Percentiles rank a stretch among this genome's conserved stretches.
Evolutionary conservation across 352 stramenopile genomes (phyloP).

Genomic region (Globisporangium mamillatum): DNA sequence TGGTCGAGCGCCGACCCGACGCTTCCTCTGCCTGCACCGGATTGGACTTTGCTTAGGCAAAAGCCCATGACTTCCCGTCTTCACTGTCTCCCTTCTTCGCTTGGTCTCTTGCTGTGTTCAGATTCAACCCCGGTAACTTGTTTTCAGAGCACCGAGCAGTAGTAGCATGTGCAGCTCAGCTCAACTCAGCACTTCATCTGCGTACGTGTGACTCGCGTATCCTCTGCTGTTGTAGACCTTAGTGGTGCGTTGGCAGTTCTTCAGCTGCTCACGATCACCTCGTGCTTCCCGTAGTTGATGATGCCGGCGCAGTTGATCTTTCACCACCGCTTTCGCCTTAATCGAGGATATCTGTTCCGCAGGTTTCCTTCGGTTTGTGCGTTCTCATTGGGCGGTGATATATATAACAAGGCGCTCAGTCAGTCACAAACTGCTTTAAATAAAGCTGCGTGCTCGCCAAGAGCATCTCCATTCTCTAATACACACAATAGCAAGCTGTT

Average conservation of each 20-base stretch:
- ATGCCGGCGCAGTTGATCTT: background rate
- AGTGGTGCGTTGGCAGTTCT: background rate
- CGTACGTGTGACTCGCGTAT: no score
- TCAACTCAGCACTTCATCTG: background rate
- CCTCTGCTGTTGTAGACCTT: background rate
- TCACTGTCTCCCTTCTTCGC: background rate
- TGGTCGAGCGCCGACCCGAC: background rate
- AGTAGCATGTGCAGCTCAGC: background rate
- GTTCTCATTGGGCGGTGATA: background rate
- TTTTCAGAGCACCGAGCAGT: background rate
- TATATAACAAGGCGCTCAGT: background rate
- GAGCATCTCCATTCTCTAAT: background rate
- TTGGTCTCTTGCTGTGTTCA: background rate
- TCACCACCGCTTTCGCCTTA: background rate
- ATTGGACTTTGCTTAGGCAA: slow-evolving; percentile 17
- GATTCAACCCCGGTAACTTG: background rate
- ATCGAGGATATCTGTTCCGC: background rate
- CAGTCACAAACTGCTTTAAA: background rate
- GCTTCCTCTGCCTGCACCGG: background rate
- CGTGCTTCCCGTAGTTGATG: no score
- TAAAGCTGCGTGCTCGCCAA: background rate
- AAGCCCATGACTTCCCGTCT: slow-evolving; percentile 7
- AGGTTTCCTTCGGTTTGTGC: background rate
- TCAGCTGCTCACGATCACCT: background rate
- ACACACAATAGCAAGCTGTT: background rate